Percentiles rank a stretch among this genome's conserved stretches.
Evolutionary conservation across 495 filamentous ascomycete genomes (phyloP).

Genomic region (Thozetella sp.): DNA sequence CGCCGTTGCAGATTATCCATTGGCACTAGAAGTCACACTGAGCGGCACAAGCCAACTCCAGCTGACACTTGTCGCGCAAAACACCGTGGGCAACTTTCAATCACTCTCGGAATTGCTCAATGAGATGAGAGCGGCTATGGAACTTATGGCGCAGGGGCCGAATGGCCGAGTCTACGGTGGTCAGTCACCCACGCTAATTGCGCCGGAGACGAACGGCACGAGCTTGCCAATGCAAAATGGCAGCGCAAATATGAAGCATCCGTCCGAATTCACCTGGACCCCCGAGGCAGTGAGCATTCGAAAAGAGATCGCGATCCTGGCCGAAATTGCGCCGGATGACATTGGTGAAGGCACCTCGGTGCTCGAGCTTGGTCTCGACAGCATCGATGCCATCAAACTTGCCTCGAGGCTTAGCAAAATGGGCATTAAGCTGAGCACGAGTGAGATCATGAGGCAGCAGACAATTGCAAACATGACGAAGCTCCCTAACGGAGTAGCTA

Average conservation of each 20-base stretch:
- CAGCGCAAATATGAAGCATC: neutral
- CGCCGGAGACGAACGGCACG: neutral
- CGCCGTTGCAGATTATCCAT: conserved; percentile 63
- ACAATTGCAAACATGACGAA: conserved; percentile 45
- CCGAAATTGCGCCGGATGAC: conserved; percentile 45
- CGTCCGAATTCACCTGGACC: conserved; percentile 53
- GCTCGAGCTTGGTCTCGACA: conserved; percentile 67
- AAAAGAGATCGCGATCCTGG: conserved; percentile 61
- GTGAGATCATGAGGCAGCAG: conserved; percentile 68
- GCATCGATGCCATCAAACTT: conserved; percentile 70
- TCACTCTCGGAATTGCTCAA: conserved; percentile 36
- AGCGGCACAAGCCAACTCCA: conserved; percentile 39
- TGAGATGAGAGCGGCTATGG: conserved; percentile 32
- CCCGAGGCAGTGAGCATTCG: conserved; percentile 48
- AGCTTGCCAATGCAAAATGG: neutral
- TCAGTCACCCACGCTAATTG: neutral
- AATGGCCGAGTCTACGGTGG: neutral
- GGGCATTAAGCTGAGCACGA: conserved; percentile 63
- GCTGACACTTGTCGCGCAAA: conserved; percentile 56
- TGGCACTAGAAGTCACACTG: conserved; percentile 73
- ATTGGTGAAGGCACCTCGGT: conserved; percentile 59
- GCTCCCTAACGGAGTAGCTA: neutral
- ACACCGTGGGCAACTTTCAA: conserved; percentile 26
- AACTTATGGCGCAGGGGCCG: conserved; percentile 5
- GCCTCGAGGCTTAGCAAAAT: conserved; percentile 62